A percentile compares a stretch with the other conserved stretches of the same genome.
Evolutionary conservation across 495 filamentous ascomycete species (phyloP).

Genomic region (Terfezia boudieri): DNA sequence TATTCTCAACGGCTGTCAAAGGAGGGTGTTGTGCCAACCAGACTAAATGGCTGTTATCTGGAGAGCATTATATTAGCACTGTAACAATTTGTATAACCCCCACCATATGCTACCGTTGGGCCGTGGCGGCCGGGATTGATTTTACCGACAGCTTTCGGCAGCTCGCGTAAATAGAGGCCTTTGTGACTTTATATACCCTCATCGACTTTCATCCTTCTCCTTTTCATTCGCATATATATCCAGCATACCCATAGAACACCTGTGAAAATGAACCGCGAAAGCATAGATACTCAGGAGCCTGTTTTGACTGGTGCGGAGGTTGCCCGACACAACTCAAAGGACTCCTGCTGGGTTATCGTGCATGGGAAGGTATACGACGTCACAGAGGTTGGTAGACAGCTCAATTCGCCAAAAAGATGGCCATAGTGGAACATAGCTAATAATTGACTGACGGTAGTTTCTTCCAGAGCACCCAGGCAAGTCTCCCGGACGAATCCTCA

Average conservation of each 20-base stretch:
- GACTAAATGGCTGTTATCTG: no score
- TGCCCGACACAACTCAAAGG: constrained; percentile 39
- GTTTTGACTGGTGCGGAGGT: constrained; percentile 37
- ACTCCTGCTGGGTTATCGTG: constrained; percentile 63
- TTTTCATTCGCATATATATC: no score
- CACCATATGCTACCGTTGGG: neutral
- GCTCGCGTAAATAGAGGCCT: neutral
- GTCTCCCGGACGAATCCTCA: no score
- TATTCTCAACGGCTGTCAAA: no score
- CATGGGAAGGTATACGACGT: constrained; percentile 62
- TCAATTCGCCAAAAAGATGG: neutral
- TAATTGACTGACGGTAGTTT: constrained; percentile 18
- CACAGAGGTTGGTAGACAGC: constrained; percentile 28
- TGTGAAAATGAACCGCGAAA: no score
- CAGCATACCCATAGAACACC: no score
- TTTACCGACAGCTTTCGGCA: neutral
- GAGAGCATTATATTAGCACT: no score
- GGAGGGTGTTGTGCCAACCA: no score
- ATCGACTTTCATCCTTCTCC: no score
- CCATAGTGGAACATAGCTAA: neutral
- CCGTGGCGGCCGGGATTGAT: neutral
- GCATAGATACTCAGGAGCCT: no score
- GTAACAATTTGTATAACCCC: no score
- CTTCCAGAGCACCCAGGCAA: constrained; percentile 39
- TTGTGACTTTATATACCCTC: no score